phyloP scores from a whole-genome alignment of 2,329 filamentous ascomycete species.

The Clathrospora elynae region DNA sequence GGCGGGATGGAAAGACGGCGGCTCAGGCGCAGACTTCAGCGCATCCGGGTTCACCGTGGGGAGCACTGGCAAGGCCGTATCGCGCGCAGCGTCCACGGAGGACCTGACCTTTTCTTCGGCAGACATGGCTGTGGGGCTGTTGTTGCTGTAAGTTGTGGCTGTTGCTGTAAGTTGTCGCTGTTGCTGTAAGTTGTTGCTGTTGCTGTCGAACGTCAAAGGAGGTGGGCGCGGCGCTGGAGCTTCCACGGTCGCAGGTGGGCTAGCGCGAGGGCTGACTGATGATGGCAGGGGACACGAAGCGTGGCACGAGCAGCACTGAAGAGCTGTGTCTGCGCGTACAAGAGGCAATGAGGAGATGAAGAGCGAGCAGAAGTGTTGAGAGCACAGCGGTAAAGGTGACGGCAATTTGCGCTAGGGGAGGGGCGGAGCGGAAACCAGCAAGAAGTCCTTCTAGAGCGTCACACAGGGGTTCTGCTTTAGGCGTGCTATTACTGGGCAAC shows the following conservation, averaged over 20 bases:
- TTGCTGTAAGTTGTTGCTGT: slow-evolving; percentile 15
- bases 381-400: slow-evolving; percentile 24
- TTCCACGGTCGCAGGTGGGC: slow-evolving; percentile 18
- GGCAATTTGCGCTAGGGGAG: slow-evolving; percentile 40
- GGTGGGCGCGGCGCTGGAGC: slow-evolving; percentile 24
- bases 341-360: slow-evolving; percentile 30
- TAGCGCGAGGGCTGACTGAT: slow-evolving; percentile 33
- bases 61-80: slow-evolving; percentile 66
- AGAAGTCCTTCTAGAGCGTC: slow-evolving; percentile 19
- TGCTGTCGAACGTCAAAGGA: slow-evolving; percentile 24
- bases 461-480: slow-evolving; percentile 25
- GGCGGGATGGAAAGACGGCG: slow-evolving; percentile 71
- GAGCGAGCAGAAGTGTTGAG: slow-evolving; percentile 31
- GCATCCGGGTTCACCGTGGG: slow-evolving; percentile 78
- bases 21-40: slow-evolving; percentile 69
- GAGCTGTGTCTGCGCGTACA: slow-evolving; percentile 33
- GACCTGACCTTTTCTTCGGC: slow-evolving; percentile 76
- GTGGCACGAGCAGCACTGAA: slow-evolving; percentile 34
- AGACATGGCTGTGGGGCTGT: slow-evolving; percentile 56
- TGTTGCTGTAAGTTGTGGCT: slow-evolving; percentile 14
- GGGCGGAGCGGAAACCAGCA: slow-evolving; percentile 40
- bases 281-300: slow-evolving; percentile 22
- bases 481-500: slow-evolving; percentile 23
- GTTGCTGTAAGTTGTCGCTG: slow-evolving; percentile 8
- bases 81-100: slow-evolving; percentile 76